Conservation (phyloP, 2,329 filamentous ascomycete genomes). For the Stagonosporopsis chrysanthemi region DNA sequence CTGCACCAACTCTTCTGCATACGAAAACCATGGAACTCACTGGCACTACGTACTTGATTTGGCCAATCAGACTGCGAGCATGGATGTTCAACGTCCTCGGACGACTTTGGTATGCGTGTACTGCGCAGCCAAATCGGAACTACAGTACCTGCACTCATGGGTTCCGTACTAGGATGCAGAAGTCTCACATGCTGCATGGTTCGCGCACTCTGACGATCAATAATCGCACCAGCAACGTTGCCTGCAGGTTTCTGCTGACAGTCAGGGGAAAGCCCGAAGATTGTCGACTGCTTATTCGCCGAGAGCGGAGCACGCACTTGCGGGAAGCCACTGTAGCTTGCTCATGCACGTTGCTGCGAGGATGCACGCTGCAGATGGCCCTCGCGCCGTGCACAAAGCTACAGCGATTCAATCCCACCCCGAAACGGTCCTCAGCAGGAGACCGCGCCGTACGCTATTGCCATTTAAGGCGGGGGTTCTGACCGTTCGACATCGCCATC, state of each 20-base stretch:
- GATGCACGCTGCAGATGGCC: slow-evolving; percentile 38
- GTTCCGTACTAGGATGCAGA: slow-evolving; percentile 3
- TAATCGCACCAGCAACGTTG: slow-evolving; percentile 20
- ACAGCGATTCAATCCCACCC: slow-evolving; percentile 37
- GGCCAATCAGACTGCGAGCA: neutral
- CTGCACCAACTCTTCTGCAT: slow-evolving; percentile 12
- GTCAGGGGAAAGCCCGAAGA: slow-evolving; percentile 28
- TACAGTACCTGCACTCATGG: no score
- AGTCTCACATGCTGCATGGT: slow-evolving; percentile 9
- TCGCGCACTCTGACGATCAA: slow-evolving; percentile 20
- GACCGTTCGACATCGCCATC: slow-evolving; percentile 10
- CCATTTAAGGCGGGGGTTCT: slow-evolving; percentile 29
- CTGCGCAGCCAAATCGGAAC: slow-evolving; percentile 7
- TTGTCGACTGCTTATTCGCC: slow-evolving; percentile 27
- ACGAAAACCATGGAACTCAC: slow-evolving; percentile 14
- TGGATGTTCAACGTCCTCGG: neutral
- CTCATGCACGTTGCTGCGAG: slow-evolving; percentile 37
- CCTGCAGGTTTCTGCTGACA: slow-evolving; percentile 14
- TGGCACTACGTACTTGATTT: neutral
- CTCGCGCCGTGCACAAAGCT: slow-evolving; percentile 38
- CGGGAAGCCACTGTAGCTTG: slow-evolving; percentile 26
- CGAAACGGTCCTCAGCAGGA: slow-evolving; percentile 32
- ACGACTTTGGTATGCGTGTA: slow-evolving; percentile 1
- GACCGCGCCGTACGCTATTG: slow-evolving; percentile 30
- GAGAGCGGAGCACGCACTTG: slow-evolving; percentile 31